Base-by-base conservation (phyloP, 192 early-diverging fungal genomes). In the Backusella psychrophila region DNA sequence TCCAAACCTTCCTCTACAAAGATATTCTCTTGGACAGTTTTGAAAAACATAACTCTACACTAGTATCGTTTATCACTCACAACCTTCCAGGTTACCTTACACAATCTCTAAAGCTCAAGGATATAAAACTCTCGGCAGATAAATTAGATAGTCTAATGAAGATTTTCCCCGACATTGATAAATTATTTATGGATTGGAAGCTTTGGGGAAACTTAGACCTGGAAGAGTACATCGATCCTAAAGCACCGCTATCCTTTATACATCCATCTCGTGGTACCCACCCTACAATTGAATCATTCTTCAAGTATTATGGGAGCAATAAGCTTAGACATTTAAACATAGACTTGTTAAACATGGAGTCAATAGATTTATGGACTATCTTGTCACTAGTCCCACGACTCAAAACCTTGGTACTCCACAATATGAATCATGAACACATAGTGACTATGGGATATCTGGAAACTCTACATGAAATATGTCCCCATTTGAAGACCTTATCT, bases 361-460 rank as follows among this genome's bases (percentile, higher is more conserved):
- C 70, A 0, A n/a, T 44, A 5, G 70, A 71, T 71, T 46, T 71
- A 12, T 71, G 70, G 70, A 26, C 42, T 29, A 71, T 71, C 2
- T 8, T 71, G 9, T 36, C 70, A 41, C 15, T 49, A 31, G 23
- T 11, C 6, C 70, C 70, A 29, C 39, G 41, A 14, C 70, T 71
- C 3, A 71, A 29, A 15, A 71, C 41, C 14, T 21, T 71, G 17
- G 21, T 12, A 6, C n/a, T 71, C 12, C n/a, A 23, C 29, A 71
- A 71, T 11, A 21, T 71, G n/a, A 71, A 71, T 7, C 42, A 71
- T 49, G 70, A 71, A 34, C 70, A 71, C 17, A 71, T 71, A 21
- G 41, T 71, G 29, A 71, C 70, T 8, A 21, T 71, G 39, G 70
- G 70, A 19, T 71, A 71, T 71, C 26, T 71, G 4, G 70, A 71